Percentiles rank a stretch among this genome's conserved stretches.
phyloP scores from a whole-genome alignment of 1,284 basidiomycete genomes.

The Ceratobasidium sp. region DNA sequence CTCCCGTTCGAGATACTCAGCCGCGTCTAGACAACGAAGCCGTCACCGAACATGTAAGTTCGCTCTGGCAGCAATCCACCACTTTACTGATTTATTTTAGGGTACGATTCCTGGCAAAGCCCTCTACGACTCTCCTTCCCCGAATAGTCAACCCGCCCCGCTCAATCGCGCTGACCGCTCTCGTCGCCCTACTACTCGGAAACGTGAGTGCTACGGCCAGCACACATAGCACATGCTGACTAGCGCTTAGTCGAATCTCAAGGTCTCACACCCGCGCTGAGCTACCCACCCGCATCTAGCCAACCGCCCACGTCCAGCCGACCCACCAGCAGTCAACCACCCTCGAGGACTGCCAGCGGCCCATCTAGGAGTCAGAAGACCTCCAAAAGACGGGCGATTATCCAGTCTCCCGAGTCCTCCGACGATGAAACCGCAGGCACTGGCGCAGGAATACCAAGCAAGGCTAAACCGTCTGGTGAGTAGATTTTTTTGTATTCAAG shows the following conservation, averaged over 20 bases:
- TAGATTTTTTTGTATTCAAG: not conserved
- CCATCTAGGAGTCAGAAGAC: no score
- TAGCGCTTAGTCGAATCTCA: not conserved
- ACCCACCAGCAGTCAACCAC: not conserved
- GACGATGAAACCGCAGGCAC: not conserved
- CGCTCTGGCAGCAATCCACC: not conserved
- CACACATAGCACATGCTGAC: no score
- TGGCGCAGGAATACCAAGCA: no score
- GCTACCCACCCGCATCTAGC: not conserved
- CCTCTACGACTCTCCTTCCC: not conserved
- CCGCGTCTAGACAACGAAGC: not conserved
- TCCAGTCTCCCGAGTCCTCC: not conserved
- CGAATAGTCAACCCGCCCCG: not conserved
- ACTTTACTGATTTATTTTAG: not conserved
- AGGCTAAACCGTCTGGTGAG: no score
- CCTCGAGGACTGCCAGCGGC: no score
- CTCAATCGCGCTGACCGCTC: not conserved
- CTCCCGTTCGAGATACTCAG: not conserved
- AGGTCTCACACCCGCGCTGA: not conserved
- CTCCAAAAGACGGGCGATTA: not conserved
- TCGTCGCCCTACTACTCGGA: not conserved
- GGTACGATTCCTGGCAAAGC: not conserved
- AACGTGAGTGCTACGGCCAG: no score
- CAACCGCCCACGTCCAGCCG: not conserved
- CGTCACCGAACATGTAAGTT: not conserved